Conservation (phyloP, 2,329 filamentous ascomycete genomes). For the Cytospora paraplurivora region DNA sequence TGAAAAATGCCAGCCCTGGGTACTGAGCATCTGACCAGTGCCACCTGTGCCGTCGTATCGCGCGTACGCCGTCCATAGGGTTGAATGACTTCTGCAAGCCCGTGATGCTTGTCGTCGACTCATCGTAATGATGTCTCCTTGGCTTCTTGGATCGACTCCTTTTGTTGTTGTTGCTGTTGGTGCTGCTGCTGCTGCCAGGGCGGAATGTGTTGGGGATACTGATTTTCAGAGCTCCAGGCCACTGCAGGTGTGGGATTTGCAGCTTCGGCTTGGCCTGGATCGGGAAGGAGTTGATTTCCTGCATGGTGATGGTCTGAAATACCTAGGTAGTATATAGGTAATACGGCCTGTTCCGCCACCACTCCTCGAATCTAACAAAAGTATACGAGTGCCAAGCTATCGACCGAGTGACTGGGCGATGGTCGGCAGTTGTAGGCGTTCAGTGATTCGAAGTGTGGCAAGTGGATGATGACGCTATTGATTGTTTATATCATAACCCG, state of each 20-base stretch:
- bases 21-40: slow-evolving; percentile 85
- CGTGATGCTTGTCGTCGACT: slow-evolving; percentile 60
- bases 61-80: slow-evolving; percentile 73
- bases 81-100: slow-evolving; percentile 81
- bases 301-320: slow-evolving; percentile 31
- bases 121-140: slow-evolving; percentile 28
- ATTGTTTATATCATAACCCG: slow-evolving; percentile 23
- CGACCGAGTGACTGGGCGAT: too few species aligned
- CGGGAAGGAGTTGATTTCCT: slow-evolving; percentile 33
- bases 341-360: slow-evolving; percentile 4
- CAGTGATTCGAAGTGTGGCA: neutral
- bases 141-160: slow-evolving; percentile 33
- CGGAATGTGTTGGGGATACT: slow-evolving; percentile 39
- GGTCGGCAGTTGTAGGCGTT: slow-evolving; percentile 1
- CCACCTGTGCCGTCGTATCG: slow-evolving; percentile 78
- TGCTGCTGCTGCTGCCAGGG: slow-evolving; percentile 32
- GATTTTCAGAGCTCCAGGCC: slow-evolving; percentile 35
- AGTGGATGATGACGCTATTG: slow-evolving; percentile 27
- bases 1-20: slow-evolving; percentile 69
- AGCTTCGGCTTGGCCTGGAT: slow-evolving; percentile 36
- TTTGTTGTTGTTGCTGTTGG: slow-evolving; percentile 31
- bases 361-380: neutral
- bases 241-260: slow-evolving; percentile 34
- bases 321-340: neutral
- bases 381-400: neutral